Base-by-base conservation (phyloP, 805 yeast species). In the Starmerella roubikii region DNA sequence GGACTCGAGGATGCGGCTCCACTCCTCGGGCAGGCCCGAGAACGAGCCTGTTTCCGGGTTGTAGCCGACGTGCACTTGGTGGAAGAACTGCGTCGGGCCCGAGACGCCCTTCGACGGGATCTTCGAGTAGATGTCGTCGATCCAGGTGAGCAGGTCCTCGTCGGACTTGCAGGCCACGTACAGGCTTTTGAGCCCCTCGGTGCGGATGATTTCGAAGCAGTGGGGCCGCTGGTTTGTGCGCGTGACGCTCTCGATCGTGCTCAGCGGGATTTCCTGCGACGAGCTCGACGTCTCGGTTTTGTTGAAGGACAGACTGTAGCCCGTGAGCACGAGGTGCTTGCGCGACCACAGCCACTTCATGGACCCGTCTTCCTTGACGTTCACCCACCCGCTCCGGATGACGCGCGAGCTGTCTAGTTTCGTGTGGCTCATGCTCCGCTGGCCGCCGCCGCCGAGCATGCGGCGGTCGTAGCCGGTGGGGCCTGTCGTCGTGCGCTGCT, bases 51-150 rank as follows among this genome's bases (percentile, higher is more conserved):
- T 72, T 46, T 71, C 72, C 4, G 76, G 68, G 57, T 88, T 95
- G 35, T 82, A 77, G 19, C 94, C 95, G 9, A 91, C 97, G 54
- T 91, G 97, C 23, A 86, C 95, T 54, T 78, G 81, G 57, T 93
- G 98, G 10, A 94, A 84, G 58, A 88, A 88, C 58, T 88, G 86
- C 15, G 88, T 82, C 7, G 99, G 99, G 29, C 76, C 77, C 3
- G 96, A 85, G 10, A 91, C 95, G 28, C 65, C 66, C 17, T 59
- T 54, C 20, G 57, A 44, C 4, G 67, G 67, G 34, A 62, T 55
- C 38, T 59, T 57, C 16, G 62, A 46, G 49, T 60, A 74, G 45
- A 86, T 82, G 11, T 84, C 78, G 59, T 86, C 96, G 39, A 86
- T 70, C 97, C 97, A 86, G 44, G 80, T 78, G 54, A 81, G 74